Base-by-base conservation (phyloP, 495 filamentous ascomycete genomes). In the Penicillium waksmanii region DNA sequence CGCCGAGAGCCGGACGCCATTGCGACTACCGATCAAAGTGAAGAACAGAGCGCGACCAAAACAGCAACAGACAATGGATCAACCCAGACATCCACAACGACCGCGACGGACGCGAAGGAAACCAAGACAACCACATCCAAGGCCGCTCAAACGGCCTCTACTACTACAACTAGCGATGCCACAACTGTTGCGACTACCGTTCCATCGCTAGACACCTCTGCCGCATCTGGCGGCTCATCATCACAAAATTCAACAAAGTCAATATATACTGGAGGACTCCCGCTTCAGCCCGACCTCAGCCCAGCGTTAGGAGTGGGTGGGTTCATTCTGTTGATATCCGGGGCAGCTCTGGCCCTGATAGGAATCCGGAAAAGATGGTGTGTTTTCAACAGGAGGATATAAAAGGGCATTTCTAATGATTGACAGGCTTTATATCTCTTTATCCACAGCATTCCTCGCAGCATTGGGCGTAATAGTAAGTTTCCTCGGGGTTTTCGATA, bases 331-430 rank as follows among this genome's bases (percentile, higher is more conserved):
- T 77, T 97, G 17, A 66, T 85, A 17, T 82, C 85, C 12, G 94
- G 94, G 11, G 65, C 80, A 12, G 76, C 86, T 21, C 87, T 92
- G 60, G 83, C 86, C 15, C 67, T 97, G 35, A 81, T 96, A 60
- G 94, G 94, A 0, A 91, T 97, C 61, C 92, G 91, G 73, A 89
- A 92, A 63, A 80, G 85, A 84, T 89, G 87, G 85, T 86, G 73
- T 38, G 52, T 49, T 10, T 33, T 31, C 17, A 0, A 35, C 0
- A 19, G 15, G 27, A 12, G 9, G 2, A 13, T 34, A 15, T 8
- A 11, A 5, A 51, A 51, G 17, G 5, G 25, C 18, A 13, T 49
- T 49, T 5, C 57, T 66, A 54, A 67, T 12, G 6, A 8, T 42
- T 5, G 34, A 51, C 17, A 83, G 85, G 70, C 70, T 96, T 2